Evolutionary conservation across 2,329 filamentous ascomycete genomes (phyloP).

Genomic region (Podosphaera aphanis): DNA sequence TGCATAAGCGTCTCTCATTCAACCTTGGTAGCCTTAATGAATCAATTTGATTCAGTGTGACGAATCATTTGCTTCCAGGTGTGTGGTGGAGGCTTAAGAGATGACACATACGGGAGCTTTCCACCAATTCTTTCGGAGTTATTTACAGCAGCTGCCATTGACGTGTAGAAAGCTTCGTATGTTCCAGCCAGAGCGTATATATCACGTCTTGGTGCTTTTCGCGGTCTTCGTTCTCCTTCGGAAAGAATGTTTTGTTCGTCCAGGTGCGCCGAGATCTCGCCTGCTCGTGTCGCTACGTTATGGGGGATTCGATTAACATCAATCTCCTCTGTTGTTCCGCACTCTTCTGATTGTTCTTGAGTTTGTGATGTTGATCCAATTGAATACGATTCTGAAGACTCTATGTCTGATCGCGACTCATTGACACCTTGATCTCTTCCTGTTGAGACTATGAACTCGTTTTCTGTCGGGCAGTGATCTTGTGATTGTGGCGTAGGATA

Average conservation of each 20-base stretch:
- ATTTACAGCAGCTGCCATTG: neutral
- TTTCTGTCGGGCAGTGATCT: no score
- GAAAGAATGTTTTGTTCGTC: neutral
- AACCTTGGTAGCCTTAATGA: neutral
- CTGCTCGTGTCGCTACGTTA: neutral
- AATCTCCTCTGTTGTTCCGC: no score
- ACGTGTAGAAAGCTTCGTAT: neutral
- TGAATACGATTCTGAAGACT: no score
- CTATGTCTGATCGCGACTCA: no score
- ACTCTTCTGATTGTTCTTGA: neutral
- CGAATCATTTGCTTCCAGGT: neutral
- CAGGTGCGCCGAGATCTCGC: neutral
- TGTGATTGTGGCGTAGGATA: no score
- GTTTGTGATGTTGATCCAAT: no score
- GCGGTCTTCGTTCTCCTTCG: neutral
- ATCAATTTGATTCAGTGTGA: neutral
- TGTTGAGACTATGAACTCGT: no score
- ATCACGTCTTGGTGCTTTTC: neutral
- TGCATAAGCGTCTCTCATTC: neutral
- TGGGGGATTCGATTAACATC: no score
- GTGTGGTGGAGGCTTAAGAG: neutral
- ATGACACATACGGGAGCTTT: neutral
- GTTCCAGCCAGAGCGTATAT: neutral
- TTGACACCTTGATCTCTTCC: no score
- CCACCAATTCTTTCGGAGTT: neutral